Conservation (phyloP, 495 filamentous ascomycete species). For the Annulohypoxylon stygium region DNA sequence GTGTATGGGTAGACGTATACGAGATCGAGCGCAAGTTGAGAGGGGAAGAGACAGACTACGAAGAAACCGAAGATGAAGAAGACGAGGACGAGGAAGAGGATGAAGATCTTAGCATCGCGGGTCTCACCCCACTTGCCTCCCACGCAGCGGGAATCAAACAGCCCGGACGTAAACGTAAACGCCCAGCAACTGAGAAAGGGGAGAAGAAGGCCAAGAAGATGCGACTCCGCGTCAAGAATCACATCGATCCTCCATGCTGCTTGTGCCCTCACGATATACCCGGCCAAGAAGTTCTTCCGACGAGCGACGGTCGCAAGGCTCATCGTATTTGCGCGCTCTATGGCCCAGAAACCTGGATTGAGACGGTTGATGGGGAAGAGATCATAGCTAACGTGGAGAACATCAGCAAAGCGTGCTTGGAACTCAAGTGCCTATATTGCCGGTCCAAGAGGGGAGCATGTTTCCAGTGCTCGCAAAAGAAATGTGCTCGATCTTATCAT, state of each 20-base stretch:
- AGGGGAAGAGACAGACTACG: slow-evolving; percentile 92
- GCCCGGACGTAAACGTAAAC: slow-evolving; percentile 69
- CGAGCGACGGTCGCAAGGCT: slow-evolving; percentile 87
- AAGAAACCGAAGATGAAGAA: slow-evolving; percentile 83
- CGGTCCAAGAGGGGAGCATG: slow-evolving; percentile 92
- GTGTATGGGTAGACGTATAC: slow-evolving; percentile 96
- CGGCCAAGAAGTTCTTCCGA: slow-evolving; percentile 84
- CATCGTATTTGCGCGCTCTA: slow-evolving; percentile 92
- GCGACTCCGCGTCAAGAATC: slow-evolving; percentile 74
- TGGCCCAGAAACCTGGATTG: slow-evolving; percentile 92
- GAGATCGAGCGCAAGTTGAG: slow-evolving; percentile 95
- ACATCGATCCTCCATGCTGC: slow-evolving; percentile 85
- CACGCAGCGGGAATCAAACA: slow-evolving; percentile 63
- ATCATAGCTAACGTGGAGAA: slow-evolving; percentile 79
- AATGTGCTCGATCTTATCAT: slow-evolving; percentile 94
- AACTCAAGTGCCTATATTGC: slow-evolving; percentile 94
- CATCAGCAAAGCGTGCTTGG: slow-evolving; percentile 88
- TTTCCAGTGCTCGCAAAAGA: slow-evolving; percentile 96
- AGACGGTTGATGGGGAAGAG: slow-evolving; percentile 74
- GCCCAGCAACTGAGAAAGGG: slow-evolving; percentile 53
- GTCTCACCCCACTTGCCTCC: slow-evolving; percentile 79
- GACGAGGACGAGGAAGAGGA: slow-evolving; percentile 74
- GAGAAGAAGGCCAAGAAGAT: slow-evolving; percentile 78
- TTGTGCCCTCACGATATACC: slow-evolving; percentile 94
- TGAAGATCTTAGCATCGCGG: slow-evolving; percentile 62